Conservation (phyloP, 306 rosid genomes). For the Prunus armeniaca region DNA sequence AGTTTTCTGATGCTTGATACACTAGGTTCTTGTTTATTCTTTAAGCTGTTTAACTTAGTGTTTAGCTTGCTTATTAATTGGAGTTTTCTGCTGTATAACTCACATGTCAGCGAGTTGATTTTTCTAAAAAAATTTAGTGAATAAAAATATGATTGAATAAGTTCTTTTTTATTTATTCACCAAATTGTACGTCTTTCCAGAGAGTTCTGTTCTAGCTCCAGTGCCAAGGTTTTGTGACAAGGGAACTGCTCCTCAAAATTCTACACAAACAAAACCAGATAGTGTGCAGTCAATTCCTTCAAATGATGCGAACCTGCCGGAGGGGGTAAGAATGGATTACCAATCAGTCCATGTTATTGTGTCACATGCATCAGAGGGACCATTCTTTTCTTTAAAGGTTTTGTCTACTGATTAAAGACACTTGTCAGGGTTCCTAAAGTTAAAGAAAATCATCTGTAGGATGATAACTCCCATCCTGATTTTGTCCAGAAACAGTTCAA, state of each 20-base stretch:
- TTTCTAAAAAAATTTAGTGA: not conserved
- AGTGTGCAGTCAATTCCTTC: slow-evolving; percentile 44
- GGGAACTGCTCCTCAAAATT: slow-evolving; percentile 37
- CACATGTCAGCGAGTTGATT: not conserved
- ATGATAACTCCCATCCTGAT: not conserved
- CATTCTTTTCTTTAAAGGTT: not conserved
- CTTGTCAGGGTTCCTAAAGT: not conserved
- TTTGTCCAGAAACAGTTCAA: not conserved
- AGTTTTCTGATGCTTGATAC: too few species aligned
- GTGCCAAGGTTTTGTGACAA: slow-evolving; percentile 40
- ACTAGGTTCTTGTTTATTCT: too few species aligned
- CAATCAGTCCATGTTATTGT: not conserved
- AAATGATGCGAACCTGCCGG: slow-evolving; percentile 37
- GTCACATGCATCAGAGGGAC: slow-evolving; percentile 9
- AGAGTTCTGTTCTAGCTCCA: slow-evolving; percentile 49
- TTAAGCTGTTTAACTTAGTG: not conserved
- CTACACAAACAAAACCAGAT: slow-evolving; percentile 36
- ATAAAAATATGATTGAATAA: slow-evolving; percentile 5
- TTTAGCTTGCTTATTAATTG: not conserved
- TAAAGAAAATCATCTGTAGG: not conserved
- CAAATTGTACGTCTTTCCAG: slow-evolving; percentile 39
- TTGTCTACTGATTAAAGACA: not conserved
- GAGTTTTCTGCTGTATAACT: not conserved
- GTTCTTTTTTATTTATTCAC: slow-evolving; percentile 18
- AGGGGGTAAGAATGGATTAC: slow-evolving; percentile 40